phyloP scores from a whole-genome alignment of 345 rosid species.

The Sonneratia caseolaris region DNA sequence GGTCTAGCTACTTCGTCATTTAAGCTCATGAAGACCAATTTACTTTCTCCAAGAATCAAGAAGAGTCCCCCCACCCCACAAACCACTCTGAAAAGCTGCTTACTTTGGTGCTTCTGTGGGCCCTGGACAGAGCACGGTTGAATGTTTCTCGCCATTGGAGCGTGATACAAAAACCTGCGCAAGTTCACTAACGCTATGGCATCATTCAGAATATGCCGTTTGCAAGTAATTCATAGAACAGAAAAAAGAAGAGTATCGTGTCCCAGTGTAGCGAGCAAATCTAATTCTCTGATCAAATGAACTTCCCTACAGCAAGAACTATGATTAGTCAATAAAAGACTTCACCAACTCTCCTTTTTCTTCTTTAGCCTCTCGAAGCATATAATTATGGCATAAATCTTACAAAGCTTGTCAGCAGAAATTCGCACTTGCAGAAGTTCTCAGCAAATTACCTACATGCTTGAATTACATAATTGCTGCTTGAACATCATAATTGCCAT shows the following conservation, averaged over 20 bases:
- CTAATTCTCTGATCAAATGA: not conserved
- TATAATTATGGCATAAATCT: not conserved
- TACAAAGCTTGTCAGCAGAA: not conserved
- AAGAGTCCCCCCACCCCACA: not conserved
- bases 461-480: not conserved
- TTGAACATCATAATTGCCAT: not conserved
- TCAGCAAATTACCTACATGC: not conserved
- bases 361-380: not conserved
- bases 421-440: not conserved
- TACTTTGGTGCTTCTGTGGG: slow-evolving; percentile 45
- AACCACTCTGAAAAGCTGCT: slow-evolving; percentile 10
- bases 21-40: not conserved
- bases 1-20: not conserved
- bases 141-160: slow-evolving; percentile 49
- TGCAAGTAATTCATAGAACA: not conserved
- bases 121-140: slow-evolving; percentile 64
- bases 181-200: slow-evolving; percentile 7
- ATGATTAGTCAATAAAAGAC: not conserved
- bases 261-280: not conserved
- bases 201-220: not conserved
- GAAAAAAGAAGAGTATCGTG: not conserved
- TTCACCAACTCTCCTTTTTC: not conserved
- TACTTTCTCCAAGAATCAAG: not conserved
- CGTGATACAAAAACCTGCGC: slow-evolving; percentile 78
- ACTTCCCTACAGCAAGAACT: not conserved